Percentiles rank a stretch among this genome's conserved stretches.
These are phyloP conservation scores for Trichoderma gamsii DNA, from an alignment of 495 filamentous ascomycete species.

Conservation along the genomic window DNA sequence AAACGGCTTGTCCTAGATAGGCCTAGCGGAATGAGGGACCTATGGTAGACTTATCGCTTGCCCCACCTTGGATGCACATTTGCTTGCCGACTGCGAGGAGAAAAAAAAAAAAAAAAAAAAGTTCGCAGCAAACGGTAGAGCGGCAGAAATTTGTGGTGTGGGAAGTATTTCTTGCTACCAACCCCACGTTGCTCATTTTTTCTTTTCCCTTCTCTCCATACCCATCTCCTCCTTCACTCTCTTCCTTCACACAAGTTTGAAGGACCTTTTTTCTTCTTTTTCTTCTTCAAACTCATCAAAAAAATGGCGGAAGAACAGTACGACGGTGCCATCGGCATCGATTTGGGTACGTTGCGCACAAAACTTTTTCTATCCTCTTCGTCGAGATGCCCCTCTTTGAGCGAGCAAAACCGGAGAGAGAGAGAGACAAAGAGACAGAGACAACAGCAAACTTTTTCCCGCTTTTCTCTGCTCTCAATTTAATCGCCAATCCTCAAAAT, in stretches of 20 bases:
- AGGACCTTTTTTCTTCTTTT: conserved; percentile 19
- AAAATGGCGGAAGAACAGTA: conserved; percentile 94
- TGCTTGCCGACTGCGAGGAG: background rate
- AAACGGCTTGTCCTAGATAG: background rate
- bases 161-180: conserved; percentile 19
- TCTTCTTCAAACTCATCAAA: conserved; percentile 20
- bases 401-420: background rate
- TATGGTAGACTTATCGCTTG: conserved; percentile 10
- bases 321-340: conserved; percentile 99
- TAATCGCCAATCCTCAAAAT: background rate
- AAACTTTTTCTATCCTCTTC: background rate
- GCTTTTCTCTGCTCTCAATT: background rate
- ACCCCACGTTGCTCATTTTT: conserved; percentile 28
- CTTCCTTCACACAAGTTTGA: conserved; percentile 26
- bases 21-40: conserved; percentile 6
- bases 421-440: background rate
- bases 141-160: conserved; percentile 24
- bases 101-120: conserved; percentile 22
- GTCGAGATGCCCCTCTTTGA: conserved; percentile 11
- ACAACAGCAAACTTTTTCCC: background rate
- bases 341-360: conserved; percentile 69
- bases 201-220: conserved; percentile 15
- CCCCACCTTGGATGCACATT: background rate
- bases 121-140: conserved; percentile 21
- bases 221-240: conserved; percentile 21